Evolutionary conservation across 306 rosid species (phyloP).

Genomic region (Citrullus mucosospermus): DNA sequence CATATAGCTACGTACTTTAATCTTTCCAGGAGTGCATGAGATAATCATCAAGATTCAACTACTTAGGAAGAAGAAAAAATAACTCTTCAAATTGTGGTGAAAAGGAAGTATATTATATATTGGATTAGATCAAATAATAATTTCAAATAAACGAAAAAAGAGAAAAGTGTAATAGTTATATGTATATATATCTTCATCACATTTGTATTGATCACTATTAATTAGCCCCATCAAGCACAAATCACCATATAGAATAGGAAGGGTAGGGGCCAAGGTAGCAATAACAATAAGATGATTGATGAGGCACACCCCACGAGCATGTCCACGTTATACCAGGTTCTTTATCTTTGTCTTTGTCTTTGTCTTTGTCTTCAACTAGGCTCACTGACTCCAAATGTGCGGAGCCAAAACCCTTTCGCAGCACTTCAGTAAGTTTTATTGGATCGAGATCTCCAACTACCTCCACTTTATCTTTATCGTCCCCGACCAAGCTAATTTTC

Average conservation of each 20-base stretch:
- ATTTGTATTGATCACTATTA: not conserved
- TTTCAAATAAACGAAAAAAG: too few species aligned
- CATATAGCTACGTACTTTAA: too few species aligned
- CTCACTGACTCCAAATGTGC: constrained; percentile 28
- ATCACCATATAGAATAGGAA: not conserved
- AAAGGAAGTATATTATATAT: too few species aligned
- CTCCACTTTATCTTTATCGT: constrained; percentile 19
- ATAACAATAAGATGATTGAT: not conserved
- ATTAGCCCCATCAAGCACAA: not conserved
- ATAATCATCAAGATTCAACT: too few species aligned
- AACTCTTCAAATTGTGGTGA: too few species aligned
- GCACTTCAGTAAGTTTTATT: constrained; percentile 19
- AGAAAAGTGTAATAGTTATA: too few species aligned
- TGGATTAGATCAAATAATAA: too few species aligned
- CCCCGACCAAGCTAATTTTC: not conserved
- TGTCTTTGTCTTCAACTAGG: constrained; percentile 6
- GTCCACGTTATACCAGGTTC: not conserved
- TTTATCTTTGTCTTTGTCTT: not conserved
- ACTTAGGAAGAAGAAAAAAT: too few species aligned
- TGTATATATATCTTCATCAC: not conserved
- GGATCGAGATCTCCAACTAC: constrained; percentile 36
- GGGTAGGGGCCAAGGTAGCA: not conserved
- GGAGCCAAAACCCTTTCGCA: constrained; percentile 22
- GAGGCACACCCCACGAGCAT: not conserved
- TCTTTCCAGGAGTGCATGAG: too few species aligned